Evolutionary conservation across 768 basidiomycete genomes (phyloP), one percentile per base, ranked within the genome.

Genomic region (Clitopilus passeckerianus): DNA sequence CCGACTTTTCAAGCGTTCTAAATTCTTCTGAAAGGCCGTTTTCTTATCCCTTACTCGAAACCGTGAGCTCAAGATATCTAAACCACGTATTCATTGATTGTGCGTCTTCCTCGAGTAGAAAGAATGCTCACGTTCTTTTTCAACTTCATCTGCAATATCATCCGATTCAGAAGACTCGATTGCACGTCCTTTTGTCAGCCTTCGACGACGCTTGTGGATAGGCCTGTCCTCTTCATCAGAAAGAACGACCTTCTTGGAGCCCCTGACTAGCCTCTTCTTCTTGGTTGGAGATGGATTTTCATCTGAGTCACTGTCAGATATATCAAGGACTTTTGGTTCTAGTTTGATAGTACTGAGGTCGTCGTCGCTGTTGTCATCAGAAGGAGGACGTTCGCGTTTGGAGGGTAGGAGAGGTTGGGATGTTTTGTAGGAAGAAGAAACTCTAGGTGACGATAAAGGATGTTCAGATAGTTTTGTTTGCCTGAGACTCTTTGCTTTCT

Each of bases 1-100:
- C 80, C 56, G 60, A 93, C 90, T 76, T 72, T 83, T 89, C 56
- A 91, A 65, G 61, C 77, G 85, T 61, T 89, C 86, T 14, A 92
- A 69, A 60, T 82, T 87, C 67, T 77, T 79, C 63, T 86, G 87
- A 67, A 83, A 92, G 5, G 70, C 61, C 14, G 86, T 80, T 68
- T 79, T 77, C 70, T 83, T 90, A 59, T 77, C 74, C 30, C 89
- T 81, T 24, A 72, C 68, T 34, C 91, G 85, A 30, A 93, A 70
- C 46, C 91, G 85, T 6, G 72, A 74, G 23, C 86, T 76, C 41
- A 93, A 72, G 27, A 93, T 87, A 56, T 75, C 87, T 91, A 6
- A 24, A 20, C 33, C n/a, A 34, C 20, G 57, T 20, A 9, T 34
- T 50, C 56, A 24, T n/a, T 33, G 7, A 30, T 5, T 46, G n/a